Evolutionary conservation across 345 rosid species (phyloP).

Genomic region (Ailanthus altissimus): DNA sequence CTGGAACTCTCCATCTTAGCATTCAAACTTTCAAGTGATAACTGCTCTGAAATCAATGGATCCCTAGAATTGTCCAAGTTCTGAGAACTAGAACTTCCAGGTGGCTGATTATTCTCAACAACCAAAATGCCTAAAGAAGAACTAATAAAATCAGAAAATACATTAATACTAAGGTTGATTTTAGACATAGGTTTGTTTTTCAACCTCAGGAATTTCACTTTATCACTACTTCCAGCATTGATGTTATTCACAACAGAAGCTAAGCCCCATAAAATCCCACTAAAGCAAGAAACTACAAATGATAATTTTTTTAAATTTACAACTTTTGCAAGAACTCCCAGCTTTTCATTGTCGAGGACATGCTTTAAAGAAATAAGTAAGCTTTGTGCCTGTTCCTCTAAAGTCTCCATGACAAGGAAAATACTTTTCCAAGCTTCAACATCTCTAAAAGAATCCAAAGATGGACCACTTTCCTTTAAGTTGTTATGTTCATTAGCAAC

Average conservation of each 20-base stretch:
- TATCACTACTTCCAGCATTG: constrained; percentile 38
- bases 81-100: constrained; percentile 24
- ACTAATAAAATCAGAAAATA: constrained; percentile 47
- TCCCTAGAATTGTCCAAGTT: constrained; percentile 17
- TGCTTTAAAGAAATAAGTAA: constrained; percentile 45
- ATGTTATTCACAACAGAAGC: constrained; percentile 51
- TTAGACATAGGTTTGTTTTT: constrained; percentile 41
- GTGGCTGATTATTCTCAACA: constrained; percentile 38
- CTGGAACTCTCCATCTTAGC: constrained; percentile 13
- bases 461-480: constrained; percentile 22
- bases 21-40: constrained; percentile 9
- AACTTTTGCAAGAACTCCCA: constrained; percentile 31
- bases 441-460: constrained; percentile 32
- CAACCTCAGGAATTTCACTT: constrained; percentile 40
- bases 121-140: constrained; percentile 41
- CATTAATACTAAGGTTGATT: constrained; percentile 35
- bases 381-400: constrained; percentile 57
- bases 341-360: constrained; percentile 31
- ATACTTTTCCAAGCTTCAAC: constrained; percentile 47
- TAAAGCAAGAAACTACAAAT: constrained; percentile 56
- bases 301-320: constrained; percentile 48
- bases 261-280: constrained; percentile 88
- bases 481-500: constrained; percentile 24
- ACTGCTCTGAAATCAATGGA: constrained; percentile 20
- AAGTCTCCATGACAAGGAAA: constrained; percentile 43